Percentiles rank a stretch among this genome's conserved stretches.
These are phyloP conservation scores for Cardamine resedifolia DNA, from an alignment of 345 rosid genomes.

Conservation along the genomic window DNA sequence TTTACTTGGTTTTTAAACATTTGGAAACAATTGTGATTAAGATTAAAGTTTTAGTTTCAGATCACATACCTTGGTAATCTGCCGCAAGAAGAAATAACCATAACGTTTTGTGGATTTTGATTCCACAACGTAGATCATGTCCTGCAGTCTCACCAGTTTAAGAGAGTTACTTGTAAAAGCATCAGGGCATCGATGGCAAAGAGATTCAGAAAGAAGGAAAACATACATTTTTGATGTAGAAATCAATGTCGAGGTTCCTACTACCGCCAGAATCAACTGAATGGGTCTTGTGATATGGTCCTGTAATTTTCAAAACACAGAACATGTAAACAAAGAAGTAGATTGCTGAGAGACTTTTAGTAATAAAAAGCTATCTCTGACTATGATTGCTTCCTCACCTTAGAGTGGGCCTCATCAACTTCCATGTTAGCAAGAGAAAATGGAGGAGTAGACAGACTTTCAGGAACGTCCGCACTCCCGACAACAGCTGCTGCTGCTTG, in stretches of 20 bases:
- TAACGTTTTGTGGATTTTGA: conserved; percentile 69
- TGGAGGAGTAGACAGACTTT: conserved; percentile 86
- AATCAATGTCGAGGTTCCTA: conserved; percentile 80
- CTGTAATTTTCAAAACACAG: conserved; percentile 40
- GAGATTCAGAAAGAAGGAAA: neutral
- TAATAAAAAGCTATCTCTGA: neutral
- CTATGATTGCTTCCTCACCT: conserved; percentile 52
- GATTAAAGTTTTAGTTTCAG: neutral
- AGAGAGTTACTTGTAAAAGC: neutral
- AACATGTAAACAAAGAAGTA: neutral
- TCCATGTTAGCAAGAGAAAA: conserved; percentile 88
- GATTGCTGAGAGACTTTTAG: neutral
- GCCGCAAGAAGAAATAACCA: conserved; percentile 92
- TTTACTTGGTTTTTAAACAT: too few relatives aligned
- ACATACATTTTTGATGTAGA: conserved; percentile 82
- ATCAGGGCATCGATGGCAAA: neutral
- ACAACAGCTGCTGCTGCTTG: conserved; percentile 86
- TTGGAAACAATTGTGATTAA: too few relatives aligned
- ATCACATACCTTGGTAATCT: conserved; percentile 74
- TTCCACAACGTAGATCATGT: conserved; percentile 79
- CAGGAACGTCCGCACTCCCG: conserved; percentile 77
- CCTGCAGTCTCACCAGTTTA: conserved; percentile 49
- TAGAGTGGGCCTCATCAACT: conserved; percentile 83
- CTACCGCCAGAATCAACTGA: conserved; percentile 78
- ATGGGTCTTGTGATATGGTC: conserved; percentile 97